Evolutionary conservation across 2,329 filamentous ascomycete species (phyloP), one percentile per base, ranked within the genome.

Genomic region (Parastagonospora nodorum): DNA sequence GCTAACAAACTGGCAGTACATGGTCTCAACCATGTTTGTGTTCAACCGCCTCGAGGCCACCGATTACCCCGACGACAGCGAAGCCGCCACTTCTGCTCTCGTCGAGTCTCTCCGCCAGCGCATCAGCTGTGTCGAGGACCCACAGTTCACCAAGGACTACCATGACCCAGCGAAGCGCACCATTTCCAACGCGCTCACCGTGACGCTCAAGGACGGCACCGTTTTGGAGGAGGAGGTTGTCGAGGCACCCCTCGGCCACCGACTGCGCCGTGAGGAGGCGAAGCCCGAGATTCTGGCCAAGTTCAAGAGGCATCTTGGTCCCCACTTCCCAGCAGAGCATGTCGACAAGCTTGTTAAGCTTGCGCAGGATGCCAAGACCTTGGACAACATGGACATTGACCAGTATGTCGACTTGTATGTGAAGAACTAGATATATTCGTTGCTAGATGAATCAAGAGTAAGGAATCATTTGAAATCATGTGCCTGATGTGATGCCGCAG

Each of bases 221-320:
- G 83, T 94, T 8, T 82, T 97, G 31, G 88, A 93, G 16, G 94
- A 99, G 80, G 86, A 95, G 53, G 88, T 89, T 42, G 89, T 99
- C 47, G 92, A 97, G 81, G 93, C 94, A 51, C 94, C 94, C 50
- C 85, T 99, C 35, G 94, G 94, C 66, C 94, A 99, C 82, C 88
- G 88, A 61, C 82, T 94, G 71, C 84, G 94, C 61, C 86, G 93
- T 67, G 92, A 97, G 67, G 94, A 99, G 84, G 94, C 94, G 66
- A 97, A 97, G 85, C 94, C 94, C 51, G 90, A 96, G 77, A 97
- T 99, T 65, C 79, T 97, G 66, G 87, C 86, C 75, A 99, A 99
- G 83, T 99, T 91, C 82, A 88, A 92, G 87, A 87, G 90, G 74
- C 94, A 99, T 78, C 80, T 97, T 44, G 84, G 83, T 66, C 89